Evolutionary conservation across 192 early-diverging fungal genomes (phyloP).

Genomic region (Kappamyces sp.): DNA sequence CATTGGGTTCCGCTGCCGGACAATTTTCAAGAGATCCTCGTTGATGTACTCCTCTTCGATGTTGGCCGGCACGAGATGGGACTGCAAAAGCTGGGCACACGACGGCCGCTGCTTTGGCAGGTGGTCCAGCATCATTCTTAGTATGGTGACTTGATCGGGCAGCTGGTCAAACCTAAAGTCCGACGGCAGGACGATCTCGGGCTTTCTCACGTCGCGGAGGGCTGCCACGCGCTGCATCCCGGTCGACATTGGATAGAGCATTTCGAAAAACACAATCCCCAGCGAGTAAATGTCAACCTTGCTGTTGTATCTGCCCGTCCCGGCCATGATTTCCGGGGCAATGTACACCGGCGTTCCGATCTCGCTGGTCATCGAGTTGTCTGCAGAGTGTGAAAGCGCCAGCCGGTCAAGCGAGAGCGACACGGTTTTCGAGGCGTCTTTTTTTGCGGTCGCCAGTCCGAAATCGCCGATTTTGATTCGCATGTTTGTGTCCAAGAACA

Average conservation of each 20-base stretch:
- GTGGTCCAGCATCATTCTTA: conserved; percentile 66
- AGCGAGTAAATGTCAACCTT: conserved; percentile 84
- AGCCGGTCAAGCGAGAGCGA: conserved; percentile 14
- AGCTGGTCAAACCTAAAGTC: conserved; percentile 62
- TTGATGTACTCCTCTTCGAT: conserved; percentile 82
- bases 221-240: conserved; percentile 73
- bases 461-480: conserved; percentile 68
- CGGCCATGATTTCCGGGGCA: conserved; percentile 50
- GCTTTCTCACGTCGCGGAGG: conserved; percentile 62
- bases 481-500: conserved; percentile 38
- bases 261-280: conserved; percentile 63
- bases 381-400: not conserved
- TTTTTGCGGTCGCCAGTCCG: conserved; percentile 58
- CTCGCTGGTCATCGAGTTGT: conserved; percentile 38
- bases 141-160: conserved; percentile 65
- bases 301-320: conserved; percentile 59
- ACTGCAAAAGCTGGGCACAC: conserved; percentile 74
- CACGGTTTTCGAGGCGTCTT: conserved; percentile 16
- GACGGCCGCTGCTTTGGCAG: conserved; percentile 68
- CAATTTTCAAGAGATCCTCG: conserved; percentile 84
- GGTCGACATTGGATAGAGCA: conserved; percentile 58
- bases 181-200: conserved; percentile 61
- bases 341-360: conserved; percentile 92
- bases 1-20: conserved; percentile 74
- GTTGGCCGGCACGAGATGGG: conserved; percentile 70